phyloP scores from a whole-genome alignment of 495 filamentous ascomycete species.

The Podospora pseudocomata region DNA sequence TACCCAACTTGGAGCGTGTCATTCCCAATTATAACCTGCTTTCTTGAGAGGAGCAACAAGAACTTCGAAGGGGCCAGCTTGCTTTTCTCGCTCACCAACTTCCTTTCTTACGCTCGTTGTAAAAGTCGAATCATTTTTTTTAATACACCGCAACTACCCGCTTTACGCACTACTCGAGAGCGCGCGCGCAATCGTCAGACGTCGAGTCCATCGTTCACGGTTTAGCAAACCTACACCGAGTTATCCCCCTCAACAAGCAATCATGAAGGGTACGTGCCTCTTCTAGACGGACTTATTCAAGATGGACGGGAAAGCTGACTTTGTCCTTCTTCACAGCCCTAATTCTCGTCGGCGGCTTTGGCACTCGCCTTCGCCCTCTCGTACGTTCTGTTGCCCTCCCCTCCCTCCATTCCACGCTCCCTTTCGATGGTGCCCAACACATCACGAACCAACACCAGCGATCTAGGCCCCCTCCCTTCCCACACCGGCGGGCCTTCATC shows the following conservation, averaged over 20 bases:
- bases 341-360: conserved; percentile 99
- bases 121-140: conserved; percentile 14
- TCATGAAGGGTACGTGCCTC: conserved; percentile 51
- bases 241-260: conserved; percentile 19
- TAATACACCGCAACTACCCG: conserved; percentile 1
- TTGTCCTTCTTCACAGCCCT: conserved; percentile 59
- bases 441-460: conserved; percentile 11
- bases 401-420: conserved; percentile 7
- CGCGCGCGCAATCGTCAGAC: conserved; percentile 9
- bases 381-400: conserved; percentile 53
- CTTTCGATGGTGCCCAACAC: conserved; percentile 11
- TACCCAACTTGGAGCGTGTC: neutral
- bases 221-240: neutral
- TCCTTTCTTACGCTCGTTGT: conserved; percentile 37
- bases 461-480: neutral
- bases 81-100: conserved; percentile 1
- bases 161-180: neutral
- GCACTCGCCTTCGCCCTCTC: conserved; percentile 94
- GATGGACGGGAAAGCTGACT: conserved; percentile 28
- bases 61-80: neutral
- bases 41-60: conserved; percentile 4
- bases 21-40: neutral
- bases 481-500: neutral
- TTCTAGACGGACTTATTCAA: neutral
- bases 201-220: conserved; percentile 7